phyloP scores from a whole-genome alignment of 106 monocot genomes.

The Dendrobium chrysotoxum region DNA sequence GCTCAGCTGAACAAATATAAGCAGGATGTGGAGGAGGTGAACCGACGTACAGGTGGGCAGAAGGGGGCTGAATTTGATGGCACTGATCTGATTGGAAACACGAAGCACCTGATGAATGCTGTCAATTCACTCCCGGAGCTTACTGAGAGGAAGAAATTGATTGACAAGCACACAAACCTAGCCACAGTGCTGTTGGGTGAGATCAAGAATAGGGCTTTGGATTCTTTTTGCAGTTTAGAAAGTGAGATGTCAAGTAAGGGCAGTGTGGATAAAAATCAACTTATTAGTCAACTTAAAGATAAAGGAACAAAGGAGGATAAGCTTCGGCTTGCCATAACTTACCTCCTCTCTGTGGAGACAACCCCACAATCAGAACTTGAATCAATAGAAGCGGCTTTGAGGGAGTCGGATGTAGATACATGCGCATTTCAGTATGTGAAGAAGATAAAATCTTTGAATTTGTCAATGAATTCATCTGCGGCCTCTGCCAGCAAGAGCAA shows the following conservation, averaged over 20 bases:
- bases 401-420: constrained; percentile 70
- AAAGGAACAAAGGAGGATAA: constrained; percentile 84
- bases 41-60: constrained; percentile 63
- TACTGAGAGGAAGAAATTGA: constrained; percentile 87
- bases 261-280: constrained; percentile 43
- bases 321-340: constrained; percentile 74
- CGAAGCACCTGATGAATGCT: constrained; percentile 83
- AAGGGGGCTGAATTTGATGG: constrained; percentile 77
- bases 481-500: constrained; percentile 66
- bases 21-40: constrained; percentile 90
- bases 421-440: constrained; percentile 88
- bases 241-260: constrained; percentile 78
- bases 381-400: constrained; percentile 61
- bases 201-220: constrained; percentile 84
- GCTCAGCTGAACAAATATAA: constrained; percentile 82
- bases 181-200: constrained; percentile 76
- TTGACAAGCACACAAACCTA: constrained; percentile 89
- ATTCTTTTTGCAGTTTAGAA: constrained; percentile 76
- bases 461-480: constrained; percentile 56
- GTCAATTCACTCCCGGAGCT: constrained; percentile 93
- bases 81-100: constrained; percentile 83
- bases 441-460: constrained; percentile 82
- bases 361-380: constrained; percentile 76
- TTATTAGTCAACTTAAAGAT: constrained; percentile 62
- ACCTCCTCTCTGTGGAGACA: constrained; percentile 78